These are phyloP conservation scores for Claviceps spartinae DNA, from an alignment of 2,329 filamentous ascomycete genomes.

Conservation along the genomic window DNA sequence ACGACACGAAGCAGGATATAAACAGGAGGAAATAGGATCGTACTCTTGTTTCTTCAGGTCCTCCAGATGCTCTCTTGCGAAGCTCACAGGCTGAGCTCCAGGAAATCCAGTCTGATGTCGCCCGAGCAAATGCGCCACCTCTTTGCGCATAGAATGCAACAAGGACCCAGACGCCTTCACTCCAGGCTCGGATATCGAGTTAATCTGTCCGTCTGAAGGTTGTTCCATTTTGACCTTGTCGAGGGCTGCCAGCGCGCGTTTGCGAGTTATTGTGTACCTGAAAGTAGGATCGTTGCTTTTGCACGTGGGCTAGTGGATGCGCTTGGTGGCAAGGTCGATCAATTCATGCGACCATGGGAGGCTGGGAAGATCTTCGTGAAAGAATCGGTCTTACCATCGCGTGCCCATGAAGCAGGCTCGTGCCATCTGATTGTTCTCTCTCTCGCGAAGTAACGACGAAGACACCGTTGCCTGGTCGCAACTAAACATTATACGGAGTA, in stretches of 20 bases:
- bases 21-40: constrained; percentile 12
- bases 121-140: constrained; percentile 64
- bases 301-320: background rate
- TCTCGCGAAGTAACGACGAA: background rate
- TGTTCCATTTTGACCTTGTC: constrained; percentile 15
- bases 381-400: background rate
- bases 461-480: background rate
- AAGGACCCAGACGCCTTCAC: constrained; percentile 50
- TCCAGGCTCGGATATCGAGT: constrained; percentile 46
- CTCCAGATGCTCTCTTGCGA: constrained; percentile 66
- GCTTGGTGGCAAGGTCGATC: background rate
- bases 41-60: constrained; percentile 70
- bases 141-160: constrained; percentile 48
- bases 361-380: background rate
- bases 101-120: constrained; percentile 61
- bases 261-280: background rate
- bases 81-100: constrained; percentile 88
- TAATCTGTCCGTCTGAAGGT: constrained; percentile 23
- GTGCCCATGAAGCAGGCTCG: background rate
- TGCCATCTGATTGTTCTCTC: background rate
- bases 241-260: background rate
- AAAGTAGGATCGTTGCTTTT: background rate
- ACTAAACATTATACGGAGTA: background rate
- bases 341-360: background rate
- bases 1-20: background rate